Percentiles rank a stretch among this genome's conserved stretches.
phyloP scores from a whole-genome alignment of 331 rosid species.

The Acacia pycnantha region DNA sequence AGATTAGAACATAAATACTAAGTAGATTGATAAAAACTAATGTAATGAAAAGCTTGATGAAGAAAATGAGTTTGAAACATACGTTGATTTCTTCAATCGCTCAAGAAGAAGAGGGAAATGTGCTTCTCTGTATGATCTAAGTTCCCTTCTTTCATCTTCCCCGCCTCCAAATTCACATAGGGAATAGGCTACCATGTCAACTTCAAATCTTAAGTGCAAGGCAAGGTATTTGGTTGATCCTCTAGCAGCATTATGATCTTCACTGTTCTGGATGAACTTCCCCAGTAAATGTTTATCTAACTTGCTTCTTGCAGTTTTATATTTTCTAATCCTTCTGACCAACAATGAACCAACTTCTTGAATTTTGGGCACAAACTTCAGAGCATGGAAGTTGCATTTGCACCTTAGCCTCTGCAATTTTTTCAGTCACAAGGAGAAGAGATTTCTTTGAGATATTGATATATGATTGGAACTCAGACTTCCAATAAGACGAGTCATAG shows the following conservation, averaged over 20 bases:
- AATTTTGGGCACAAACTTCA: conserved; percentile 71
- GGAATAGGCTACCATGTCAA: conserved; percentile 95
- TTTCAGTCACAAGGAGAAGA: conserved; percentile 3
- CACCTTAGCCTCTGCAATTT: conserved; percentile 81
- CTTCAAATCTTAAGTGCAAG: conserved; percentile 89
- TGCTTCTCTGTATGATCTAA: conserved; percentile 75
- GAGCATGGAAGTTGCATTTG: conserved; percentile 93
- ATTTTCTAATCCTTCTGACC: conserved; percentile 69
- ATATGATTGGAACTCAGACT: background rate
- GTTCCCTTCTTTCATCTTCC: conserved; percentile 72
- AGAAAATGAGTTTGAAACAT: conserved; percentile 23
- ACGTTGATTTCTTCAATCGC: conserved; percentile 85
- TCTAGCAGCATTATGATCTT: conserved; percentile 32
- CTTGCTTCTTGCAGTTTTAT: conserved; percentile 46
- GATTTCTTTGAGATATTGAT: background rate
- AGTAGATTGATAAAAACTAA: background rate
- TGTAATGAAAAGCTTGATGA: conserved; percentile 5
- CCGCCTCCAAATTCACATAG: conserved; percentile 94
- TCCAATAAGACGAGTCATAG: background rate
- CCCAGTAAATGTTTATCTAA: conserved; percentile 80
- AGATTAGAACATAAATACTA: conserved; percentile 10
- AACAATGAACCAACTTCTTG: conserved; percentile 70
- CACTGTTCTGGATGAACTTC: conserved; percentile 49
- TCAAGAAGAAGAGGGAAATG: conserved; percentile 85
- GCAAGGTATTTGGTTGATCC: conserved; percentile 73